These are phyloP conservation scores for Lipomyces starkeyi DNA, from an alignment of 805 yeast species.

Conservation along the genomic window DNA sequence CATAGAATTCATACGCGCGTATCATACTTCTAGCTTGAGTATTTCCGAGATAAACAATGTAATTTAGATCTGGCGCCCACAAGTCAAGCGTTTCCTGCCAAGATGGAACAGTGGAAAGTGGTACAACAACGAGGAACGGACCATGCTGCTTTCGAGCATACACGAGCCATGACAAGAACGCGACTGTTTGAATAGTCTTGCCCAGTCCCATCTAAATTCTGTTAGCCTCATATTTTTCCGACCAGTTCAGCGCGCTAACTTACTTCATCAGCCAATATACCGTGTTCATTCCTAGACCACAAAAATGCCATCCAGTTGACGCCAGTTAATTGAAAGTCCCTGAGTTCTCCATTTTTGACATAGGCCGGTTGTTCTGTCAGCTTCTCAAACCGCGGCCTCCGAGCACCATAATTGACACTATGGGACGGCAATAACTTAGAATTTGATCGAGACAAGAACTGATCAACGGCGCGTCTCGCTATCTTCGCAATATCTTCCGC, in stretches of 20 bases:
- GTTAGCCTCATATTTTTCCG: no score
- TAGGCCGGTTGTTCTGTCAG: slow-evolving; percentile 84
- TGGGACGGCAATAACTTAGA: slow-evolving; percentile 84
- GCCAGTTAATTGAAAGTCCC: slow-evolving; percentile 98
- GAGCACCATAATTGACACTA: slow-evolving; percentile 73
- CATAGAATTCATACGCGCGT: slow-evolving; percentile 83
- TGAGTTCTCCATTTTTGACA: slow-evolving; percentile 85
- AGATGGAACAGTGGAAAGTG: slow-evolving; percentile 93
- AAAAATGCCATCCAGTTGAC: slow-evolving; percentile 99
- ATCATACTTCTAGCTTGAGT: slow-evolving; percentile 81
- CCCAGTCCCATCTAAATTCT: slow-evolving; percentile 84
- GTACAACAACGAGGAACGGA: slow-evolving; percentile 95
- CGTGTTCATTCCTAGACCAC: slow-evolving; percentile 97
- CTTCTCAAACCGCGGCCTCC: slow-evolving; percentile 89
- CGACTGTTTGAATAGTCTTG: slow-evolving; percentile 95
- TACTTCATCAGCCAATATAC: slow-evolving; percentile 90
- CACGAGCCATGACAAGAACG: slow-evolving; percentile 91
- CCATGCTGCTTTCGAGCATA: slow-evolving; percentile 97
- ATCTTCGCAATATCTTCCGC: slow-evolving; percentile 84
- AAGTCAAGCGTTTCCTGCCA: slow-evolving; percentile 99
- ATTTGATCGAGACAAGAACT: slow-evolving; percentile 78
- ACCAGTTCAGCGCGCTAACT: background rate
- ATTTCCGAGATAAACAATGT: slow-evolving; percentile 92
- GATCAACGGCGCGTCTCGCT: slow-evolving; percentile 83
- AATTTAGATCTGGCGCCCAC: slow-evolving; percentile 97